Conservation (phyloP, 2,329 filamentous ascomycete genomes). For the Neonectria faginata region DNA sequence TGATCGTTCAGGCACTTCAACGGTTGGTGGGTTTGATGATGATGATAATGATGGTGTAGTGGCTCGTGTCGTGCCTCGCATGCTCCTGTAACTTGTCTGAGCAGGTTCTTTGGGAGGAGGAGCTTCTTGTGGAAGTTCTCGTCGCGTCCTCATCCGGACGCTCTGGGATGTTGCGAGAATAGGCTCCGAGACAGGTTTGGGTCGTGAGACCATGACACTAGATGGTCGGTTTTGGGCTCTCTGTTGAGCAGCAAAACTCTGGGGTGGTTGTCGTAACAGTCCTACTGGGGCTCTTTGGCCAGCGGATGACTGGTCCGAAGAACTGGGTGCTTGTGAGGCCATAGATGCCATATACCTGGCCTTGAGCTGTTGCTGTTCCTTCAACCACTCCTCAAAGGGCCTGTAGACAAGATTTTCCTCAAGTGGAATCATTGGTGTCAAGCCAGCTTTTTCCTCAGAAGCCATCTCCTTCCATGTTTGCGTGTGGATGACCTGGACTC, state of each 20-base stretch:
- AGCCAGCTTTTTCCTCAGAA: conserved; percentile 73
- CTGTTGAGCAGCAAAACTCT: conserved; percentile 76
- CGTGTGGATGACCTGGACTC: conserved; percentile 60
- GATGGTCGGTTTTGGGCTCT: conserved; percentile 65
- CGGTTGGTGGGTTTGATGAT: conserved; percentile 43
- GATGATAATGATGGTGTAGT: conserved; percentile 42
- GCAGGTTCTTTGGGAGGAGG: conserved; percentile 36
- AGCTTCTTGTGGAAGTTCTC: conserved; percentile 44
- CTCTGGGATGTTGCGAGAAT: conserved; percentile 46
- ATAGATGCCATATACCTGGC: conserved; percentile 47
- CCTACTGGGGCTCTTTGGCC: conserved; percentile 54
- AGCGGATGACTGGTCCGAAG: conserved; percentile 51
- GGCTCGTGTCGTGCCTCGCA: conserved; percentile 46
- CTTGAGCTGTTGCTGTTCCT: conserved; percentile 61
- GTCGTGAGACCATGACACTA: conserved; percentile 39
- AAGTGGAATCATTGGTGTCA: conserved; percentile 73
- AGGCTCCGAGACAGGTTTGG: conserved; percentile 43
- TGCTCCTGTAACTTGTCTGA: conserved; percentile 42
- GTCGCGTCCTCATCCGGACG: conserved; percentile 45
- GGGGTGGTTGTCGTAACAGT: conserved; percentile 65
- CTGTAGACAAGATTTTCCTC: conserved; percentile 72
- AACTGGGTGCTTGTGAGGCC: conserved; percentile 43
- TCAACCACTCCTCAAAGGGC: conserved; percentile 71
- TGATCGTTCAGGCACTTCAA: conserved; percentile 48
- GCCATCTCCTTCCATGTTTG: conserved; percentile 75